Evolutionary conservation across 2,329 filamentous ascomycete genomes (phyloP).

Genomic region (Verticillium nonalfalfae): DNA sequence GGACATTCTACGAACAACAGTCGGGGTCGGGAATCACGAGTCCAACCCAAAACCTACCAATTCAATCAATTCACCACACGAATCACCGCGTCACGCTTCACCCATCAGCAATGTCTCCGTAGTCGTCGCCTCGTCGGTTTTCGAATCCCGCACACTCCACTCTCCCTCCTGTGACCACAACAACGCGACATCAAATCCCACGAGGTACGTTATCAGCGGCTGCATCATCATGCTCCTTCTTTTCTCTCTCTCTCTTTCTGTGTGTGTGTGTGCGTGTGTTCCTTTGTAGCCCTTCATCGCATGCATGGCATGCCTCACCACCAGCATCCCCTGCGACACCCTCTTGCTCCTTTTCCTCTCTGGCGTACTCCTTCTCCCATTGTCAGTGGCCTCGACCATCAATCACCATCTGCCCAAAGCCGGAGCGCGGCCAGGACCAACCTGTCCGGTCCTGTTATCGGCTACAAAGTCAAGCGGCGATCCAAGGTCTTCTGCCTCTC

Average conservation of each 20-base stretch:
- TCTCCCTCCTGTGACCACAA: background rate
- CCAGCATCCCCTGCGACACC: background rate
- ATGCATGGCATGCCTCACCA: background rate
- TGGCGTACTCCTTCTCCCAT: background rate
- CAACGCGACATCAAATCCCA: background rate
- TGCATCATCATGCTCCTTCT: background rate
- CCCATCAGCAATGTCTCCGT: background rate
- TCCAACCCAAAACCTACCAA: background rate
- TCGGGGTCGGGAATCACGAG: no score
- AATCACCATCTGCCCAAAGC: background rate
- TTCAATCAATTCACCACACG: background rate
- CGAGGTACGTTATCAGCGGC: background rate
- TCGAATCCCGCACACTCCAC: background rate
- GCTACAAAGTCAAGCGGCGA: background rate
- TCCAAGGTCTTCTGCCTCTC: background rate
- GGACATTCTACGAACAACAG: background rate
- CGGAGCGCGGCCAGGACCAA: background rate
- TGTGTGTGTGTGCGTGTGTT: no score
- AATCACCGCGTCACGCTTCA: background rate
- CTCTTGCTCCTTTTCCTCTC: background rate
- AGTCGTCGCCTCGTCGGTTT: background rate
- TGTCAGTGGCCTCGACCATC: background rate
- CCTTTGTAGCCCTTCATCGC: no score
- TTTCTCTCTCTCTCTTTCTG: background rate
- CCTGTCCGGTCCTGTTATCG: background rate